phyloP scores from a whole-genome alignment of 2,329 filamentous ascomycete genomes.

The Colletotrichum gigasporum region DNA sequence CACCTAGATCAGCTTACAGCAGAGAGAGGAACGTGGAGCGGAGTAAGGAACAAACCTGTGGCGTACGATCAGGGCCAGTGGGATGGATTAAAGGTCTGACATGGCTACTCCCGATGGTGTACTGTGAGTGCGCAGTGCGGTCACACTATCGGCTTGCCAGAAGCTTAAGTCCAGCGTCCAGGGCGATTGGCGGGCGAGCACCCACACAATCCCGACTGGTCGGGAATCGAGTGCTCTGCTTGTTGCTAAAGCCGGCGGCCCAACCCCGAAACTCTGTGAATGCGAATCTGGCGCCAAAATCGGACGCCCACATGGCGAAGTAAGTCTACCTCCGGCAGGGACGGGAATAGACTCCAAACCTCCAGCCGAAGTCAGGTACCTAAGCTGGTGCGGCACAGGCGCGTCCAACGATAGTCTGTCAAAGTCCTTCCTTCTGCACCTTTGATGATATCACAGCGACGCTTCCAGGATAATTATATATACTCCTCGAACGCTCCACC shows the following conservation, averaged over 20 bases:
- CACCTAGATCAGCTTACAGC: too few species aligned
- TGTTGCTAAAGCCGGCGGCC: slow-evolving; percentile 18
- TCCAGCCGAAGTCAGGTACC: too few species aligned
- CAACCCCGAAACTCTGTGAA: too few species aligned
- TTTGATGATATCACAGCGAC: not conserved
- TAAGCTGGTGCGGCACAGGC: too few species aligned
- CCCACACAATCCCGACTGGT: slow-evolving; percentile 11
- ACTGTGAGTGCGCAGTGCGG: not conserved
- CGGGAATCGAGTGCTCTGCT: slow-evolving; percentile 10
- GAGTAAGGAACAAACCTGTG: too few species aligned
- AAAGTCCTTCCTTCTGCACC: not conserved
- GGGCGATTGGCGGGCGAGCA: not conserved
- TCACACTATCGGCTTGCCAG: not conserved
- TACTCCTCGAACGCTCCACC: not conserved
- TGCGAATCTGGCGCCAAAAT: too few species aligned
- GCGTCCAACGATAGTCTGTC: too few species aligned
- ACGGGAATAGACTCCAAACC: not conserved
- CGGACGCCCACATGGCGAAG: too few species aligned
- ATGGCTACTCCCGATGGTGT: not conserved
- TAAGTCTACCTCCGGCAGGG: not conserved
- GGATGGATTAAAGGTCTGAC: not conserved
- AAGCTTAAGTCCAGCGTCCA: not conserved
- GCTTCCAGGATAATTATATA: not conserved
- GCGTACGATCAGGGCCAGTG: too few species aligned
- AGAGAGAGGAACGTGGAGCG: too few species aligned